Evolutionary conservation across 2,329 filamentous ascomycete species (phyloP), one percentile per base, ranked within the genome.

Genomic region (Bisporella sp.): DNA sequence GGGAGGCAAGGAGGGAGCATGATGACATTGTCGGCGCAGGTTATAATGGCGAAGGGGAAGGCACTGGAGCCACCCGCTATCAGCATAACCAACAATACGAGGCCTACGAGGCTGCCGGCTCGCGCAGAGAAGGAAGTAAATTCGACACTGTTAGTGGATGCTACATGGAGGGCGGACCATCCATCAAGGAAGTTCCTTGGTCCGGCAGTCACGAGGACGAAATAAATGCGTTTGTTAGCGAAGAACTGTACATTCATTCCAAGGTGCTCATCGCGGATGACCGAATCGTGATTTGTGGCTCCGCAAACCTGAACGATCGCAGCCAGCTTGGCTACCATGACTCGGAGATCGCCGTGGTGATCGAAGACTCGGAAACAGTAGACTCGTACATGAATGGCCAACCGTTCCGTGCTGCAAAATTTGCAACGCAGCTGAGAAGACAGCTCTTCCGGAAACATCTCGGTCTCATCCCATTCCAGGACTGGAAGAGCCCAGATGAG

Each of bases 361-460:
- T 96, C 62, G 85, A 93, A 65, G 89, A 95, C 64, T 78, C 81
- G 2, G 79, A 83, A 1, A 72, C 82, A 1, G 72, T 95, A 12
- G 78, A 86, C 11, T 84, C 82, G 13, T 70, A 68, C 53, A 95
- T 96, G 87, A 77, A 84, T 55, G 87, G 88, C 3, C 72, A 75
- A 28, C 81, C 81, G 0, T 95, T 78, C 71, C 77, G 74, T 32
- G 92, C 88, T 6, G 84, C 83, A 6, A 77, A 79, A 50, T 91
- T 92, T 63, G 90, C 90, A 1, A 74, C 88, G 5, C 88, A 85
- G 1, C 82, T 96, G 8, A 86, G 92, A 28, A 81, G 91, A 35
- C 82, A 90, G 65, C 80, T 96, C 55, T 96, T 89, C 81, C 82
- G 91, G 59, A 95, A 96, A 71, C 92, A 96, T 65, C 78, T 96